Conservation (phyloP, 192 early-diverging fungal species). For the Piromyces sp. region DNA sequence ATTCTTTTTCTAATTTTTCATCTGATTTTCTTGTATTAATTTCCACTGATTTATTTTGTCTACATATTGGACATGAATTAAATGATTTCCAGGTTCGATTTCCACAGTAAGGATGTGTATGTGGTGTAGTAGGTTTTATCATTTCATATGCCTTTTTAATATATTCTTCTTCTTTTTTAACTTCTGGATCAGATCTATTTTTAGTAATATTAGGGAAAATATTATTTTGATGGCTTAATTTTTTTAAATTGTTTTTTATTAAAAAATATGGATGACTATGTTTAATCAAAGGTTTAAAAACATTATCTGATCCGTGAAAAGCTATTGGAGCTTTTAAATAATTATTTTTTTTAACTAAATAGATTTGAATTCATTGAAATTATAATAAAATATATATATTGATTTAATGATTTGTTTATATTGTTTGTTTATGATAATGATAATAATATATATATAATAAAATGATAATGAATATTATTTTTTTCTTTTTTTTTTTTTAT, state of each 20-base stretch:
- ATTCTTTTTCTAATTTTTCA: not conserved
- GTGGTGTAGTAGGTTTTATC: not conserved
- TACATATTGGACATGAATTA: not conserved
- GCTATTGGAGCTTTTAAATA: not conserved
- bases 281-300: not conserved
- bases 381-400: too few species aligned
- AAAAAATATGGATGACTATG: not conserved
- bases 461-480: too few species aligned
- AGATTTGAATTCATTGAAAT: too few species aligned
- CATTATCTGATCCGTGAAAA: not conserved
- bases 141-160: not conserved
- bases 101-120: not conserved
- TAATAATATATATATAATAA: too few species aligned
- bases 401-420: too few species aligned
- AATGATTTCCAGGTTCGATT: not conserved
- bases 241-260: not conserved
- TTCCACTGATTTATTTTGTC: not conserved
- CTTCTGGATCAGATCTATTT: not conserved
- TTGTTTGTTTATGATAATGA: too few species aligned
- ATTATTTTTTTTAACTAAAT: not conserved
- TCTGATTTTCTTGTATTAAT: not conserved
- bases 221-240: not conserved
- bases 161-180: not conserved
- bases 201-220: not conserved
- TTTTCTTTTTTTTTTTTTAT: too few species aligned